Evolutionary conservation across 441 rosid genomes (phyloP).

Genomic region (Populus hybrid): DNA sequence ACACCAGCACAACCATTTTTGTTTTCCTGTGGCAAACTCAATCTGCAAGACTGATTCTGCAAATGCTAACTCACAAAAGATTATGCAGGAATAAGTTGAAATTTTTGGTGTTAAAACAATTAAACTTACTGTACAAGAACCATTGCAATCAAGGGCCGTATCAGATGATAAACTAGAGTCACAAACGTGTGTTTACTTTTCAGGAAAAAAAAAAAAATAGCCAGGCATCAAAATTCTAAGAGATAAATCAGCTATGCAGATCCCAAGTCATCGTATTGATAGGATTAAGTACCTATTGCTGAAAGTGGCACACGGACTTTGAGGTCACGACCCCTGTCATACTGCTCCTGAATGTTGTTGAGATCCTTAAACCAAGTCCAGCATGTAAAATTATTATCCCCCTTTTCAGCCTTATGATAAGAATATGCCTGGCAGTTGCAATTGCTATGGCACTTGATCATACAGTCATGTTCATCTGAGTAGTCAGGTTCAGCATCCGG

Average conservation of each 20-base stretch:
- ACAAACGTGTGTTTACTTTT: no score
- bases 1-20: not conserved
- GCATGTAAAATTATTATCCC: constrained; percentile 26
- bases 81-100: not conserved
- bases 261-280: not conserved
- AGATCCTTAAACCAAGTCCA: constrained; percentile 60
- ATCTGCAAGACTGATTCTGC: not conserved
- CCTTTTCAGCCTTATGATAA: constrained; percentile 13
- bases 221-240: not conserved
- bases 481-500: constrained; percentile 30
- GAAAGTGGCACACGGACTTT: constrained; percentile 33
- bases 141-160: not conserved
- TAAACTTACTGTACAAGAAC: not conserved
- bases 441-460: constrained; percentile 36
- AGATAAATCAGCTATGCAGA: not conserved
- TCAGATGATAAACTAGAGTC: not conserved
- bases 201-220: not conserved
- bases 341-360: constrained; percentile 41
- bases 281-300: not conserved
- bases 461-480: constrained; percentile 38
- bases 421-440: constrained; percentile 55
- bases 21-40: no score
- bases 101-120: not conserved
- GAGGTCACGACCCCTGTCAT: constrained; percentile 34
- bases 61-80: not conserved